phyloP scores from a whole-genome alignment of 2,329 filamentous ascomycete species.

The Diaporthe longicolla region DNA sequence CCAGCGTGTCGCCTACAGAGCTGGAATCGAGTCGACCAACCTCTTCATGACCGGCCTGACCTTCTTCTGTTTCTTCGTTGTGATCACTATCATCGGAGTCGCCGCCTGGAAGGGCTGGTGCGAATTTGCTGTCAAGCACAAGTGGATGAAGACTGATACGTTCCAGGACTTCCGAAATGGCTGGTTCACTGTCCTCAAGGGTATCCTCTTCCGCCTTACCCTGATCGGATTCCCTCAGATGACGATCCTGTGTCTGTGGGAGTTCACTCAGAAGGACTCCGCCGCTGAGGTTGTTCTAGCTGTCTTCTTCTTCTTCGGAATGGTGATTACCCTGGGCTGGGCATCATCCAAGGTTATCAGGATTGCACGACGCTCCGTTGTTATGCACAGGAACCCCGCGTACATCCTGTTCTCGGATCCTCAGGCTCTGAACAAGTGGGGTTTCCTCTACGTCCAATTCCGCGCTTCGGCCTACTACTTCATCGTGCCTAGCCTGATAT shows the following conservation, averaged over 20 bases:
- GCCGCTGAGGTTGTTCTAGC: conserved; percentile 88
- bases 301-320: conserved; percentile 88
- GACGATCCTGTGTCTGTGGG: conserved; percentile 91
- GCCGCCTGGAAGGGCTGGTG: conserved; percentile 84
- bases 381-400: conserved; percentile 95
- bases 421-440: conserved; percentile 96
- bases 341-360: conserved; percentile 91
- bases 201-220: conserved; percentile 90
- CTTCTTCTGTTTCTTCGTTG: conserved; percentile 89
- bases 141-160: conserved; percentile 86
- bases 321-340: conserved; percentile 84
- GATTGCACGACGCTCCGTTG: conserved; percentile 88
- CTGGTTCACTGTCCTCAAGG: conserved; percentile 93
- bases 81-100: conserved; percentile 80
- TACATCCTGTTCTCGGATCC: conserved; percentile 98
- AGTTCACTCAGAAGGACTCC: conserved; percentile 89
- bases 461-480: conserved; percentile 97
- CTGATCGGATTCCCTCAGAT: conserved; percentile 94
- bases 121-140: conserved; percentile 80
- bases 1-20: conserved; percentile 88
- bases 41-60: conserved; percentile 92
- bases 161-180: conserved; percentile 95
- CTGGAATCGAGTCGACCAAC: conserved; percentile 89
- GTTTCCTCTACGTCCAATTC: conserved; percentile 97
- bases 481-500: conserved; percentile 83